phyloP scores from a whole-genome alignment of 106 monocot species.

The Allium sativum region DNA sequence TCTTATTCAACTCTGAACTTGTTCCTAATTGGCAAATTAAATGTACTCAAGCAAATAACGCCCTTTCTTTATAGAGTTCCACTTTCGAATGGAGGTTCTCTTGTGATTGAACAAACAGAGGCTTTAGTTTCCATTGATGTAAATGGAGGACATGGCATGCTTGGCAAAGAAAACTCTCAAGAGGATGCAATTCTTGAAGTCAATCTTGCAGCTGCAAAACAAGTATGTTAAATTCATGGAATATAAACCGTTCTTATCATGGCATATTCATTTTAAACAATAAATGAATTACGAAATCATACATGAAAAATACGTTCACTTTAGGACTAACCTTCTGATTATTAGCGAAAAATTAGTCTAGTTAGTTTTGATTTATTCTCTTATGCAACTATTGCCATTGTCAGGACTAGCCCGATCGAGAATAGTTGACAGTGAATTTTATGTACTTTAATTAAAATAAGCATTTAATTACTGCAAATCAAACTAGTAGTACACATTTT shows the following conservation, averaged over 20 bases:
- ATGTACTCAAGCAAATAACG: no score
- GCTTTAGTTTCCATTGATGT: conserved; percentile 96
- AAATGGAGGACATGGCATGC: conserved; percentile 80
- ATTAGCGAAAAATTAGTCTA: no score
- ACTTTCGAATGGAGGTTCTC: conserved; percentile 84
- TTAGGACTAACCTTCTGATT: not conserved
- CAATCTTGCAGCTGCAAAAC: conserved; percentile 93
- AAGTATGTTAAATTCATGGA: conserved; percentile 42
- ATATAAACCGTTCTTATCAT: no score
- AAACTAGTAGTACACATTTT: no score
- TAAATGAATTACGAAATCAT: not conserved
- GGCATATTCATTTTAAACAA: not conserved
- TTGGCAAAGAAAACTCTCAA: conserved; percentile 73
- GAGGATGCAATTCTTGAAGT: conserved; percentile 86
- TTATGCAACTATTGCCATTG: no score
- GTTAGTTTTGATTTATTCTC: no score
- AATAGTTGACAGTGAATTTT: no score
- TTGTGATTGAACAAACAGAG: conserved; percentile 98
- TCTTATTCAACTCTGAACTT: no score
- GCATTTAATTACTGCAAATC: no score
- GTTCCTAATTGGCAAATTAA: no score
- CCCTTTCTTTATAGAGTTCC: conserved; percentile 53
- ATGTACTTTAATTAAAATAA: no score
- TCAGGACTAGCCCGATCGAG: no score
- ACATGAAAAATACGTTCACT: not conserved